These are phyloP conservation scores for Trichophyton simii DNA, from an alignment of 2,329 filamentous ascomycete species.

Conservation along the genomic window DNA sequence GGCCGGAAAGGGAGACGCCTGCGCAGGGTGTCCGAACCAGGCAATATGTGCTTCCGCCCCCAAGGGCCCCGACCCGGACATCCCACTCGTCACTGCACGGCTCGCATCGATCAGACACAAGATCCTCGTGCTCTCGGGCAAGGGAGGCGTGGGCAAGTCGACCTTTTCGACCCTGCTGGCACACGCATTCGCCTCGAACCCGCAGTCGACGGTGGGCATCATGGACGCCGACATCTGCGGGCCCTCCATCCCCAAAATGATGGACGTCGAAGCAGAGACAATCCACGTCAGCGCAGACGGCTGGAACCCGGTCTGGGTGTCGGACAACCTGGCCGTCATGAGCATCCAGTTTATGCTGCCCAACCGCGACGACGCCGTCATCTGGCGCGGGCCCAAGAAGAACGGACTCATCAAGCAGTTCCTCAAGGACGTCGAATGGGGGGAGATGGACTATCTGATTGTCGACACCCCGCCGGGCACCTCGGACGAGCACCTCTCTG, in stretches of 20 bases:
- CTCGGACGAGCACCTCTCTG: slow-evolving; percentile 85
- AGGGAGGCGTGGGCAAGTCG: slow-evolving; percentile 93
- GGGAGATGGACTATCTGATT: slow-evolving; percentile 80
- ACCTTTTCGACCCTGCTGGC: slow-evolving; percentile 83
- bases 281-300: slow-evolving; percentile 81
- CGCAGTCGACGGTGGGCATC: slow-evolving; percentile 68
- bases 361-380: slow-evolving; percentile 83
- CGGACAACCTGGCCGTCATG: slow-evolving; percentile 91
- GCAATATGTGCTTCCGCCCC: slow-evolving; percentile 85
- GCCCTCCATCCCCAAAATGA: slow-evolving; percentile 95
- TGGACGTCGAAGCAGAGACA: slow-evolving; percentile 87
- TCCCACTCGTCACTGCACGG: slow-evolving; percentile 72
- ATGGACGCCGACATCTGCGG: slow-evolving; percentile 99
- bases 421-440: slow-evolving; percentile 95
- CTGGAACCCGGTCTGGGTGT: slow-evolving; percentile 92
- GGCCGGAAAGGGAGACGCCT: slow-evolving; percentile 60
- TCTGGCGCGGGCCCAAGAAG: slow-evolving; percentile 97
- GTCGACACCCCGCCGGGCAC: slow-evolving; percentile 95
- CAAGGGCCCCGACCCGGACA: slow-evolving; percentile 90
- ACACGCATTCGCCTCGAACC: slow-evolving; percentile 76
- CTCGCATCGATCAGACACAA: slow-evolving; percentile 78
- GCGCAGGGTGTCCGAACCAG: slow-evolving; percentile 92
- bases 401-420: slow-evolving; percentile 98
- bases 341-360: slow-evolving; percentile 97
- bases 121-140: slow-evolving; percentile 82